Conservation (phyloP, 2,329 filamentous ascomycete species). For the Basipetospora chlamydospora region DNA sequence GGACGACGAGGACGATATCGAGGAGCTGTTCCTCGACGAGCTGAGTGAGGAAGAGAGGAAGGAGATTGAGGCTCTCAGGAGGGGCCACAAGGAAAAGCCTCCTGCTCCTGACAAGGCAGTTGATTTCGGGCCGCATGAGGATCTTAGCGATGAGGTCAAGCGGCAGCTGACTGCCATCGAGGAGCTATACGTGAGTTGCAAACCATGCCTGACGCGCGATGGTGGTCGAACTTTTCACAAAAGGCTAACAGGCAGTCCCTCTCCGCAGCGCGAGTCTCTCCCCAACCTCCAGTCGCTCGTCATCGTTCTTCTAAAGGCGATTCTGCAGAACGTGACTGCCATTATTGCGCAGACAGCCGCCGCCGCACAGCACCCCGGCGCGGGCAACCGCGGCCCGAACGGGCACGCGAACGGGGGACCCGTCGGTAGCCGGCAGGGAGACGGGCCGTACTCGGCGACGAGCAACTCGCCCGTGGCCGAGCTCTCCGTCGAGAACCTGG, state of each 20-base stretch:
- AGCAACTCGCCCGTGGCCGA: conserved; percentile 25
- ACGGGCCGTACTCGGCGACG: no score
- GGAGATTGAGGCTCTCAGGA: conserved; percentile 26
- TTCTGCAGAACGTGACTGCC: conserved; percentile 78
- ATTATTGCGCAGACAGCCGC: conserved; percentile 49
- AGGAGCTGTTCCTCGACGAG: conserved; percentile 32
- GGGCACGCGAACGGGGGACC: conserved; percentile 11
- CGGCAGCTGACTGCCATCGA: conserved; percentile 61
- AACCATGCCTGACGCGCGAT: neutral
- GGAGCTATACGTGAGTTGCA: conserved; percentile 54
- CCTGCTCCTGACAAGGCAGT: conserved; percentile 12
- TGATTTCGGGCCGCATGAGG: conserved; percentile 32
- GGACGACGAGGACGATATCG: conserved; percentile 29
- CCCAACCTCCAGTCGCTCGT: conserved; percentile 84
- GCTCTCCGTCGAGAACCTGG: conserved; percentile 57
- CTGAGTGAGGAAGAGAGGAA: conserved; percentile 25
- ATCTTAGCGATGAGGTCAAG: conserved; percentile 39
- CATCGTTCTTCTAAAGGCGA: conserved; percentile 80
- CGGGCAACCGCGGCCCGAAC: conserved; percentile 16
- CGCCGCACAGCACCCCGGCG: conserved; percentile 27
- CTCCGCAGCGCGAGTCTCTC: conserved; percentile 51
- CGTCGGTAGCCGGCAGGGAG: no score
- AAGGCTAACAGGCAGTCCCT: conserved; percentile 15
- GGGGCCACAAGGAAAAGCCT: conserved; percentile 21
- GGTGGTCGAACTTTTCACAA: neutral